Percentiles rank a stretch among this genome's conserved stretches.
Evolutionary conservation across 2,329 filamentous ascomycete genomes (phyloP).

Genomic region (Elsinoe australis): DNA sequence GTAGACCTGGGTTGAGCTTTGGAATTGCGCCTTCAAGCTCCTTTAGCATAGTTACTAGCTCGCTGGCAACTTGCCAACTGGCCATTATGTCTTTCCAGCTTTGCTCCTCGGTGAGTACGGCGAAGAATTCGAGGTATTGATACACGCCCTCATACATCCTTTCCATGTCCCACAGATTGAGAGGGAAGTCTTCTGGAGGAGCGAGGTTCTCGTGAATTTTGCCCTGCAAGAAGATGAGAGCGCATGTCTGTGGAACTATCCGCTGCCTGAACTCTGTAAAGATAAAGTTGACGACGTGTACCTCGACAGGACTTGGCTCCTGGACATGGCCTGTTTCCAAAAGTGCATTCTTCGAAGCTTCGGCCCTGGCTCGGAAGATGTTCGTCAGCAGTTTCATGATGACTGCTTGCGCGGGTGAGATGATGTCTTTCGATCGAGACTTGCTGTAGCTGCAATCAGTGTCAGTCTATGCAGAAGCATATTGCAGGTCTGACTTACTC

Average conservation of each 20-base stretch:
- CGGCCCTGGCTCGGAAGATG: constrained; percentile 64
- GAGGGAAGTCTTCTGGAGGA: constrained; percentile 78
- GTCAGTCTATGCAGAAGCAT: constrained; percentile 22
- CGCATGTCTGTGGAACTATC: constrained; percentile 87
- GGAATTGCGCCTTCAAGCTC: constrained; percentile 82
- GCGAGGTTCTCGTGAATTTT: constrained; percentile 72
- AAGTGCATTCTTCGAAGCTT: constrained; percentile 29
- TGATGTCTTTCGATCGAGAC: constrained; percentile 73
- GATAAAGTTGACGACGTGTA: constrained; percentile 73
- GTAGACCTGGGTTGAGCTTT: constrained; percentile 54
- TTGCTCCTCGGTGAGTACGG: constrained; percentile 75
- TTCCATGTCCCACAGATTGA: constrained; percentile 97
- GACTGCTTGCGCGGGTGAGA: constrained; percentile 88
- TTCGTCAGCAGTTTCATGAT: constrained; percentile 84
- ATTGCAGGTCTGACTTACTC: constrained; percentile 39
- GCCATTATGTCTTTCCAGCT: constrained; percentile 78
- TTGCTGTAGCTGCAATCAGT: constrained; percentile 17
- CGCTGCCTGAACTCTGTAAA: constrained; percentile 87
- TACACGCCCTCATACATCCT: constrained; percentile 90
- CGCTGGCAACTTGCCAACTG: constrained; percentile 85
- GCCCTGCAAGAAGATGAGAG: constrained; percentile 87
- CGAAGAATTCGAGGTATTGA: constrained; percentile 90
- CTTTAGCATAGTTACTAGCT: constrained; percentile 77
- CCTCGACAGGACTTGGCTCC: constrained; percentile 40
- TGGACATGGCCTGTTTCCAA: constrained; percentile 11